Conservation (phyloP, 202 grass and related monocot species). For the Eragrostis tef region DNA sequence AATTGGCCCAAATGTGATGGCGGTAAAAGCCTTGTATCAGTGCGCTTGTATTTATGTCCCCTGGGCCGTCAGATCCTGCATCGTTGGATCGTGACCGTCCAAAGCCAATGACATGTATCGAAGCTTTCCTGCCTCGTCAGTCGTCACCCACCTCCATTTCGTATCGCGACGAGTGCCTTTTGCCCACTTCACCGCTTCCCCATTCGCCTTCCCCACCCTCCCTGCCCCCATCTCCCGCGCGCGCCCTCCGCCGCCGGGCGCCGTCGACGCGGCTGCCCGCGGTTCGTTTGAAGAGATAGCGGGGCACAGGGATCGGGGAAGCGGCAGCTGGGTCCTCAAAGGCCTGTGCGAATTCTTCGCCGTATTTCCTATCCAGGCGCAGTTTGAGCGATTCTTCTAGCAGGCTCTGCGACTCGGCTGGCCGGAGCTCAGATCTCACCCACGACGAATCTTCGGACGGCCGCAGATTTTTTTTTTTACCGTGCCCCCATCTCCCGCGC, state of each 20-base stretch:
- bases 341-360: background rate
- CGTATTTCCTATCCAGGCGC: background rate
- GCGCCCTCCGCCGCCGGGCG: conserved; percentile 38
- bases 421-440: conserved; percentile 44
- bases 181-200: conserved; percentile 32
- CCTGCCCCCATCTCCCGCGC: conserved; percentile 23
- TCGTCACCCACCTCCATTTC: conserved; percentile 3
- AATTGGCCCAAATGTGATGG: background rate
- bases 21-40: no score
- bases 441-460: background rate
- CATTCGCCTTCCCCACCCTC: conserved; percentile 27
- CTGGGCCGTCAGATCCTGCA: conserved; percentile 11
- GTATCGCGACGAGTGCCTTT: conserved; percentile 16
- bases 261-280: background rate
- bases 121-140: conserved; percentile 16
- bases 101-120: conserved; percentile 7
- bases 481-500: conserved; percentile 21
- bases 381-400: conserved; percentile 23
- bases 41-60: background rate
- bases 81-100: conserved; percentile 30
- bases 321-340: background rate
- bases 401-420: conserved; percentile 13
- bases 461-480: background rate
- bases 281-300: background rate
- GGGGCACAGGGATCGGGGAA: conserved; percentile 40